Evolutionary conservation across 805 yeast species (phyloP).

Genomic region (Candida pseudofarinosa): DNA sequence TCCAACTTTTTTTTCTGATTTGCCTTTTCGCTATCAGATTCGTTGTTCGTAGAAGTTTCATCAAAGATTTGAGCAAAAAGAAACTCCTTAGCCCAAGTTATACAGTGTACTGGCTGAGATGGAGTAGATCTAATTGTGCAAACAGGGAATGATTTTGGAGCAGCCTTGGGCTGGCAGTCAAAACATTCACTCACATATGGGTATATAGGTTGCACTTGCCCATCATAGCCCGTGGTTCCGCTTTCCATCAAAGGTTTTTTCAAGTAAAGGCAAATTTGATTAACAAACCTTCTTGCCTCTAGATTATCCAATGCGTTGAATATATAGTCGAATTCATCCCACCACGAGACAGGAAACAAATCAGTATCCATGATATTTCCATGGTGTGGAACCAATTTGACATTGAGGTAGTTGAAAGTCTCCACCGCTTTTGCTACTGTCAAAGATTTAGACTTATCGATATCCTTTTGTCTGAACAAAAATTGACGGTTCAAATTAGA

Average conservation of each 20-base stretch:
- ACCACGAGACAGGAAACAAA: slow-evolving; percentile 71
- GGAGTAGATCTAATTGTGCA: slow-evolving; percentile 98
- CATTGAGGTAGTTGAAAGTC: slow-evolving; percentile 54
- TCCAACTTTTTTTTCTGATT: slow-evolving; percentile 12
- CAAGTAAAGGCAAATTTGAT: slow-evolving; percentile 71
- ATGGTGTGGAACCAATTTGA: slow-evolving; percentile 72
- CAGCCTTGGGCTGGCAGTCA: slow-evolving; percentile 82
- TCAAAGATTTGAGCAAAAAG: slow-evolving; percentile 77
- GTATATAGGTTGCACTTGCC: slow-evolving; percentile 89
- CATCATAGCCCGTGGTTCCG: slow-evolving; percentile 93
- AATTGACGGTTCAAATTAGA: slow-evolving; percentile 93
- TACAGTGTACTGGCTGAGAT: slow-evolving; percentile 91
- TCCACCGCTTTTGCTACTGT: slow-evolving; percentile 84
- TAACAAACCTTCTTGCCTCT: slow-evolving; percentile 91
- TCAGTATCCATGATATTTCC: slow-evolving; percentile 81
- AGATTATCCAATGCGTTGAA: slow-evolving; percentile 93
- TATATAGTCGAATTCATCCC: slow-evolving; percentile 65
- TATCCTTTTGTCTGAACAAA: slow-evolving; percentile 82
- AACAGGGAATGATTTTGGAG: slow-evolving; percentile 90
- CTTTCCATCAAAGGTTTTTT: slow-evolving; percentile 80
- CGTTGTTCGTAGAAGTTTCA: slow-evolving; percentile 29
- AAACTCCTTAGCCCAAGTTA: slow-evolving; percentile 96
- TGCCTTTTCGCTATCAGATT: slow-evolving; percentile 20
- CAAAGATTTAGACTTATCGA: slow-evolving; percentile 79
- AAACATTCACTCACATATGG: slow-evolving; percentile 87